phyloP scores from a whole-genome alignment of 140 eudicot species.

The Stevia rebaudiana region DNA sequence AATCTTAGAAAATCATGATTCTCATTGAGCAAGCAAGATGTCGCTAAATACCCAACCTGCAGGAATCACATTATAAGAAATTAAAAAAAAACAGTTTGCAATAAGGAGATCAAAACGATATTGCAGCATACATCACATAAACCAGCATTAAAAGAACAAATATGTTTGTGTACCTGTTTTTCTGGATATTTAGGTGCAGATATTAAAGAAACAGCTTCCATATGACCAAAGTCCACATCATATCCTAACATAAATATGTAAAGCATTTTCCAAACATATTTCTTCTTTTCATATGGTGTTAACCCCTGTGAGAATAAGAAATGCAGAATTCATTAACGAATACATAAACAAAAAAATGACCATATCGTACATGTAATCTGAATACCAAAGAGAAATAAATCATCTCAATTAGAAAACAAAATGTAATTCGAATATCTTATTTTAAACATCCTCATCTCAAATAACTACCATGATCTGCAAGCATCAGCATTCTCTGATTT shows the following conservation, averaged over 20 bases:
- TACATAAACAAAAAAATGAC: neutral
- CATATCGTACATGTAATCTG: neutral
- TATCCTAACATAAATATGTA: slow-evolving; percentile 93
- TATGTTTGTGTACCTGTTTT: slow-evolving; percentile 63
- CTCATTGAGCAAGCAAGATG: slow-evolving; percentile 90
- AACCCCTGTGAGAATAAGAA: slow-evolving; percentile 51
- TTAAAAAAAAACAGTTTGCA: neutral
- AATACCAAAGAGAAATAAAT: neutral
- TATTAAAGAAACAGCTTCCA: slow-evolving; percentile 97
- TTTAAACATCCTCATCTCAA: neutral
- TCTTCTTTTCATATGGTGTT: slow-evolving; percentile 88
- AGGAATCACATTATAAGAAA: slow-evolving; percentile 10
- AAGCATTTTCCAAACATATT: slow-evolving; percentile 99
- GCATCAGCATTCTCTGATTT: slow-evolving; percentile 2
- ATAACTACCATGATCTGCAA: neutral
- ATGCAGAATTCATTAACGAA: slow-evolving; percentile 6
- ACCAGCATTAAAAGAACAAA: slow-evolving; percentile 7
- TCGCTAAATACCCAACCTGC: slow-evolving; percentile 97
- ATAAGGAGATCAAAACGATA: neutral
- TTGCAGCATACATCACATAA: neutral
- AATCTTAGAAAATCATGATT: slow-evolving; percentile 92
- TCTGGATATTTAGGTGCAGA: slow-evolving; percentile 99
- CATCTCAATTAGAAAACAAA: neutral
- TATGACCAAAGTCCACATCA: slow-evolving; percentile 99
- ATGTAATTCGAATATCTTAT: neutral